These are phyloP conservation scores for Yarrowia deformans DNA, from an alignment of 805 yeast genomes.

Conservation along the genomic window DNA sequence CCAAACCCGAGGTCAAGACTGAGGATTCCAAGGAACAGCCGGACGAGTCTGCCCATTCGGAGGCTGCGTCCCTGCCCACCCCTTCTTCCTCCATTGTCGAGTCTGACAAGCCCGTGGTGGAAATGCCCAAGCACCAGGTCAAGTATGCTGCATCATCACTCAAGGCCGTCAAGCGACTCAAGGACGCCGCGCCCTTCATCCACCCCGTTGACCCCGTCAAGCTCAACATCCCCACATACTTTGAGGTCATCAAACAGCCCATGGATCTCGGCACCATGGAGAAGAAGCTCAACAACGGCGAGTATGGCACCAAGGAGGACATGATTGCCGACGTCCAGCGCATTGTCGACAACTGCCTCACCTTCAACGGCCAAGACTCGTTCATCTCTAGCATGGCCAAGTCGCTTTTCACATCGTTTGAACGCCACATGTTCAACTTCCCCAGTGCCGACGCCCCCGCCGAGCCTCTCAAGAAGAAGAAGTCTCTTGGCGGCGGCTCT, in stretches of 20 bases:
- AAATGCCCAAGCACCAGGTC: slow-evolving; percentile 69
- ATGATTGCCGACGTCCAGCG: slow-evolving; percentile 79
- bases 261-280: slow-evolving; percentile 96
- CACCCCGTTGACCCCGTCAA: slow-evolving; percentile 90
- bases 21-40: slow-evolving; percentile 11
- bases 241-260: slow-evolving; percentile 80
- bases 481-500: slow-evolving; percentile 26
- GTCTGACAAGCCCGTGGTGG: slow-evolving; percentile 35
- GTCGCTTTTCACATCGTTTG: slow-evolving; percentile 88
- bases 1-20: slow-evolving; percentile 39
- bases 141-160: slow-evolving; percentile 79
- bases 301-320: slow-evolving; percentile 73
- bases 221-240: slow-evolving; percentile 88
- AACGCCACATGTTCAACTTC: slow-evolving; percentile 89
- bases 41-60: slow-evolving; percentile 21
- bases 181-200: slow-evolving; percentile 90
- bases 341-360: slow-evolving; percentile 82
- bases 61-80: slow-evolving; percentile 33
- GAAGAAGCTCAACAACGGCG: slow-evolving; percentile 70
- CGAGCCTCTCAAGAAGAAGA: slow-evolving; percentile 28
- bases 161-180: slow-evolving; percentile 85
- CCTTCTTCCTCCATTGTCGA: slow-evolving; percentile 21
- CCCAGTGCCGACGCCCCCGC: slow-evolving; percentile 63
- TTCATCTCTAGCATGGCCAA: slow-evolving; percentile 90
- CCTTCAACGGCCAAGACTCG: slow-evolving; percentile 84